Evolutionary conservation across 345 rosid genomes (phyloP).

Genomic region (Salix viminalis): DNA sequence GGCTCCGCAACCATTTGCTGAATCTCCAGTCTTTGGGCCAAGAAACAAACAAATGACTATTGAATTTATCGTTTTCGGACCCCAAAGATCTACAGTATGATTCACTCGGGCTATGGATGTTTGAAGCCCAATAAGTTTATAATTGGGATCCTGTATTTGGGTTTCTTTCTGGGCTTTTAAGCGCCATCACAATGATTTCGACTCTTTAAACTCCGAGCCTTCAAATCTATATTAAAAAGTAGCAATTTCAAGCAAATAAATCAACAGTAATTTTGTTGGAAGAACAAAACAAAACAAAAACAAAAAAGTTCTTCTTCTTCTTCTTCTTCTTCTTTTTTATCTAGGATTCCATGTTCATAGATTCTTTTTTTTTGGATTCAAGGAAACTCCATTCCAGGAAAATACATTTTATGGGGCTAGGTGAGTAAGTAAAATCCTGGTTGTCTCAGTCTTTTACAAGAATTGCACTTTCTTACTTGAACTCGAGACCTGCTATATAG

Average conservation of each 20-base stretch:
- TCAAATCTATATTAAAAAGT: too few species aligned
- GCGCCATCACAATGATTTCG: too few species aligned
- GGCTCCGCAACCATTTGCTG: neutral
- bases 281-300: too few species aligned
- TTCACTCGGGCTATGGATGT: neutral
- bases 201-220: too few species aligned
- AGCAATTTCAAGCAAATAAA: too few species aligned
- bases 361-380: too few species aligned
- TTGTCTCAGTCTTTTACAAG: too few species aligned
- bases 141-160: neutral
- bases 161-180: neutral
- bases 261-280: too few species aligned
- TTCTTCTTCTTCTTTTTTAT: too few species aligned
- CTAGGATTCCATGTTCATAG: too few species aligned
- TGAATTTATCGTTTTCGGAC: neutral
- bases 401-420: fast-evolving
- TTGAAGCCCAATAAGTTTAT: neutral
- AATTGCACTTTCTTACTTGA: fast-evolving
- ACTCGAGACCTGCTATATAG: fast-evolving
- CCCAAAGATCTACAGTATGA: neutral
- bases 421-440: fast-evolving
- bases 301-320: too few species aligned
- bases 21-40: neutral
- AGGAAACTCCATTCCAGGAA: too few species aligned
- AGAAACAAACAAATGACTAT: neutral